Conservation (phyloP, 2,329 filamentous ascomycete species). For the Peltaster fructicola region DNA sequence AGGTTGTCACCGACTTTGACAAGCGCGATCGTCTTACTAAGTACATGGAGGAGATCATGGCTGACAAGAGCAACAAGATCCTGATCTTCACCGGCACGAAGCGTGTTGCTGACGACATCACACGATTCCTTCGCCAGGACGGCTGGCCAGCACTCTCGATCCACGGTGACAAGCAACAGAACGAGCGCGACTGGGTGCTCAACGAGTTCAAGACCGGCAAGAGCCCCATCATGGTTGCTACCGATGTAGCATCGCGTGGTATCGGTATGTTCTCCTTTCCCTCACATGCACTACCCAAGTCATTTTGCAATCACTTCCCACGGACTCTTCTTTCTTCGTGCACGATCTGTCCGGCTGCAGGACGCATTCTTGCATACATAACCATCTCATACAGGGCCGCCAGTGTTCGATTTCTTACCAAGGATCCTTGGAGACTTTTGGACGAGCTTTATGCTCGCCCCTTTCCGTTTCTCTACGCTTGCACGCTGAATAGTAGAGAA, state of each 20-base stretch:
- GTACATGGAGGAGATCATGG: constrained; percentile 95
- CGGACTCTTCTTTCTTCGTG: constrained; percentile 16
- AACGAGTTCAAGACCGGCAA: constrained; percentile 99
- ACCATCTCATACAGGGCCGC: constrained; percentile 68
- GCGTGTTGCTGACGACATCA: constrained; percentile 96
- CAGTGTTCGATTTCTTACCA: constrained; percentile 67
- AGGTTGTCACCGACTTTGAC: constrained; percentile 89
- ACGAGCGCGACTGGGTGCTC: constrained; percentile 98
- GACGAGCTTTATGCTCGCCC: constrained; percentile 36
- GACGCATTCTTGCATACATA: constrained; percentile 77
- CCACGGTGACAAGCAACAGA: constrained; percentile 98
- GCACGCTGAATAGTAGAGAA: constrained; percentile 67
- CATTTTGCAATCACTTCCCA: constrained; percentile 12
- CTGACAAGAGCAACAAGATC: constrained; percentile 86
- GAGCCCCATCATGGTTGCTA: constrained; percentile 99
- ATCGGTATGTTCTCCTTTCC: constrained; percentile 68
- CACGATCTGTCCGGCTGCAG: constrained; percentile 57
- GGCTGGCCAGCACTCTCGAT: constrained; percentile 97
- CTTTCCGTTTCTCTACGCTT: constrained; percentile 54
- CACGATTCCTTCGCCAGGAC: constrained; percentile 88
- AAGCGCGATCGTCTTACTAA: constrained; percentile 97
- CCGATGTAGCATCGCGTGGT: constrained; percentile 98
- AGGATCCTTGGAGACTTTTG: constrained; percentile 68
- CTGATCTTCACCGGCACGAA: constrained; percentile 75
- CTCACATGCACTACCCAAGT: constrained; percentile 16